These are phyloP conservation scores for Acanthochlamys bracteata DNA, from an alignment of 106 monocot species.

Conservation along the genomic window DNA sequence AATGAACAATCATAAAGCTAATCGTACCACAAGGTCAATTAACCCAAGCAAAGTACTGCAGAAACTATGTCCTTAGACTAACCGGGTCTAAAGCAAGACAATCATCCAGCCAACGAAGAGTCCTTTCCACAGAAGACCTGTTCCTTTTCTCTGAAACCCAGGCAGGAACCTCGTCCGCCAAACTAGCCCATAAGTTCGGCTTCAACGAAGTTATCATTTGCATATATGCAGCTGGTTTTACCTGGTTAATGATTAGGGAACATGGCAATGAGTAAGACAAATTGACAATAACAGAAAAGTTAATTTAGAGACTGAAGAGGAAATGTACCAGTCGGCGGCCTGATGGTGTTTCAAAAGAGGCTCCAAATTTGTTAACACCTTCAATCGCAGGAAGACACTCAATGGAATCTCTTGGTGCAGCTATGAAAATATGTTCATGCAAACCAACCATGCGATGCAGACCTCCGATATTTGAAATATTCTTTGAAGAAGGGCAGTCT, in stretches of 20 bases:
- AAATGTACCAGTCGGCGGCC: conserved; percentile 70
- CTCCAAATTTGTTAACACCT: conserved; percentile 68
- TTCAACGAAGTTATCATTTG: conserved; percentile 69
- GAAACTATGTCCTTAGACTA: neutral
- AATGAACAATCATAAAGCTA: no score
- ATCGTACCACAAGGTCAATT: no score
- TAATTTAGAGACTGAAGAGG: neutral
- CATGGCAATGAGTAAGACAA: neutral
- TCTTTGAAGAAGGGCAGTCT: conserved; percentile 56
- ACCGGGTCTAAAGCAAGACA: conserved; percentile 74
- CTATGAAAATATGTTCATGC: conserved; percentile 53
- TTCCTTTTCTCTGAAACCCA: conserved; percentile 90
- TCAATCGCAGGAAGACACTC: conserved; percentile 63
- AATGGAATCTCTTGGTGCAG: conserved; percentile 70
- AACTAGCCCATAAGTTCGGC: conserved; percentile 80
- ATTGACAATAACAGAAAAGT: neutral
- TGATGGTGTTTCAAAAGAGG: conserved; percentile 82
- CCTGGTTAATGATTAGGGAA: conserved; percentile 21
- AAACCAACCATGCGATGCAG: conserved; percentile 66
- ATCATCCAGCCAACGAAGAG: conserved; percentile 87
- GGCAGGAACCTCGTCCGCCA: conserved; percentile 95
- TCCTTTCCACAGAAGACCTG: conserved; percentile 75
- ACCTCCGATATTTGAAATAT: conserved; percentile 72
- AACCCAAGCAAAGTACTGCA: no score
- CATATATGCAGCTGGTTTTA: conserved; percentile 67